Conservation (phyloP, 768 basidiomycete genomes). For the Tylopilus intermedius region DNA sequence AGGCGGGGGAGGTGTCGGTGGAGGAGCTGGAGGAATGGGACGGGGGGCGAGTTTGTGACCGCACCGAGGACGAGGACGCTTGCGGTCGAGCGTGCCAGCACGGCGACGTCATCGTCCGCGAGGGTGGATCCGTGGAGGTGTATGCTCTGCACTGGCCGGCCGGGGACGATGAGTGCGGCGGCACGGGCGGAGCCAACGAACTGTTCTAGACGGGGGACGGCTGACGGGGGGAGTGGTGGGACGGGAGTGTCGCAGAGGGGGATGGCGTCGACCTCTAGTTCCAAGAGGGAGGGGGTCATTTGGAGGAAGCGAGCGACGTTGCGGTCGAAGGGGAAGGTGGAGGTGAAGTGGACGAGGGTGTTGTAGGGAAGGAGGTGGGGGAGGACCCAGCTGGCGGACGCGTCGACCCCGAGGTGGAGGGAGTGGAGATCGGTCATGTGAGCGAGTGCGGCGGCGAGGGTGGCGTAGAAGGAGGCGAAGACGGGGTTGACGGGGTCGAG, state of each 20-base stretch:
- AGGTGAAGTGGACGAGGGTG: conserved; percentile 51
- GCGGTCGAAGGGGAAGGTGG: conserved; percentile 56
- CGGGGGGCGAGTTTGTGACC: conserved; percentile 53
- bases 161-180: conserved; percentile 55
- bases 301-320: conserved; percentile 56
- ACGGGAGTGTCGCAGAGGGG: conserved; percentile 25
- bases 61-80: conserved; percentile 54
- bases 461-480: conserved; percentile 44
- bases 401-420: conserved; percentile 46
- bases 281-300: conserved; percentile 48
- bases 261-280: conserved; percentile 50
- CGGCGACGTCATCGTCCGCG: conserved; percentile 49
- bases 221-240: conserved; percentile 26
- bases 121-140: conserved; percentile 60
- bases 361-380: conserved; percentile 35
- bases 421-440: conserved; percentile 58
- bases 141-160: conserved; percentile 60
- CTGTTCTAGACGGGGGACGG: conserved; percentile 44
- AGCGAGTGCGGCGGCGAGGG: conserved; percentile 49
- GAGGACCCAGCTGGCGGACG: conserved; percentile 53
- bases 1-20: conserved; percentile 55
- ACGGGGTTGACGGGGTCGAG: conserved; percentile 38
- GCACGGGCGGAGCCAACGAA: conserved; percentile 59
- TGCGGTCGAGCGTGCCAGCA: conserved; percentile 46
- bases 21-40: conserved; percentile 53